Base-by-base conservation (phyloP, 331 rosid species). In the Spiraea crenata region DNA sequence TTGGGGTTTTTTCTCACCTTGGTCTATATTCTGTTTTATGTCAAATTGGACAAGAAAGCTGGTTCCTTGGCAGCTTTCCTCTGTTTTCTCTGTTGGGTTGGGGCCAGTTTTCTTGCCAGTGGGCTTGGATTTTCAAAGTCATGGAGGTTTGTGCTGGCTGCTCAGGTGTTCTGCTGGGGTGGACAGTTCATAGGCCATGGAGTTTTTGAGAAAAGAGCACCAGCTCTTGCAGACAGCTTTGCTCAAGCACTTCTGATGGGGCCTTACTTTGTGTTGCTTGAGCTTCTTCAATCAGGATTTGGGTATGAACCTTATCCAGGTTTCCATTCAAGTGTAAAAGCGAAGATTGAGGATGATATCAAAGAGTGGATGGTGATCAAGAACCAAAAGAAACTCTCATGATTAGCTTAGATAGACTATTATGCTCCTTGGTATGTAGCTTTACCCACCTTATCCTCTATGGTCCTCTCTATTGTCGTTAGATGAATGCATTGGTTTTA, bases 141-240 rank as follows among this genome's bases (percentile, higher is more conserved):
- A 1, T 92, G 95, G 96, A 92, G 85, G 92, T 76, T 83, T 35
- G 92, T 57, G 45, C 55, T 86, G 85, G 90, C 84, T 44, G 80
- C 84, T 64, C 97, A 91, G 68, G 17, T 86, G 55, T 3, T 86
- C 9, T 82, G 92, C 73, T 86, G 92, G 97, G 80, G 84, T 16
- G 91, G 84, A 70, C 97, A 91, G 81, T 83, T 88, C 52, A 74
- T 90, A 41, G 97, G 92, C 8, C 97, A 88, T 47, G 97, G 87
- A 44, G 79, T 83, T 41, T 91, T 86, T 79, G 97, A 88, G 96
- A 92, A 85, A 89, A 88, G 93, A 51, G 93, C 96, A 19, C 96
- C 96, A 0, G 93, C 96, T 77, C 86, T 89, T 13, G 58, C 80
- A 63, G 93, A 91, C 87, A 92, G 89, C 80, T 88, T 89, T 73